phyloP scores from a whole-genome alignment of 2,329 filamentous ascomycete genomes.

The Aaosphaeria arxii region DNA sequence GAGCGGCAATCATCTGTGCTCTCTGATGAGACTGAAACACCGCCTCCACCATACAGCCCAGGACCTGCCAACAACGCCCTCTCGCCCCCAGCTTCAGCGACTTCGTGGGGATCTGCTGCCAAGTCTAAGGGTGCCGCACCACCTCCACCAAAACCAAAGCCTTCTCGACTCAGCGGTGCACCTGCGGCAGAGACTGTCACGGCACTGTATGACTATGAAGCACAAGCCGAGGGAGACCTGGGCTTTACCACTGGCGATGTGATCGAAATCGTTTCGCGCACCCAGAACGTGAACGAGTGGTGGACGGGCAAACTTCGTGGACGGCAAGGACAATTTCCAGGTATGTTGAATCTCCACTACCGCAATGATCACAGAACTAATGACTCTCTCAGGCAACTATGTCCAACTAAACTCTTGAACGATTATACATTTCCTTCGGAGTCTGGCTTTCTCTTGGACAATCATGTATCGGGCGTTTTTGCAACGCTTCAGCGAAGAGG shows the following conservation, averaged over 20 bases:
- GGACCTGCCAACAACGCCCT: conserved; percentile 20
- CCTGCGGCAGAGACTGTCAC: conserved; percentile 75
- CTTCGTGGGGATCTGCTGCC: conserved; percentile 43
- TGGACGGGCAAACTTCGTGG: conserved; percentile 82
- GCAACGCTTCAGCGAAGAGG: no score
- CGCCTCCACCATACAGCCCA: conserved; percentile 41
- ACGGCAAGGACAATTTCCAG: conserved; percentile 88
- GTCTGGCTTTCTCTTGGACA: conserved; percentile 1
- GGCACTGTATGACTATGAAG: conserved; percentile 93
- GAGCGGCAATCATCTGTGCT: conserved; percentile 17
- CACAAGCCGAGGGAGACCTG: conserved; percentile 89
- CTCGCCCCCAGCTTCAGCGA: conserved; percentile 29
- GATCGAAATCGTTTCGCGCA: conserved; percentile 82
- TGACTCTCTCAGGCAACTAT: conserved; percentile 38
- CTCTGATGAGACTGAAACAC: conserved; percentile 31
- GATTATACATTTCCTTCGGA: background rate
- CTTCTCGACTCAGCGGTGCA: conserved; percentile 64
- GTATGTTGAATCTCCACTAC: conserved; percentile 50
- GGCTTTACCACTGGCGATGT: conserved; percentile 85
- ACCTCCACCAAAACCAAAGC: conserved; percentile 59
- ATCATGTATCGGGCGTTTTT: background rate
- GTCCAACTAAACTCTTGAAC: conserved; percentile 36
- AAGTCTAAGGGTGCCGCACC: conserved; percentile 50
- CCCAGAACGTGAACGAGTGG: conserved; percentile 95
- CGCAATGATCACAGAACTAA: conserved; percentile 15